Evolutionary conservation across 2,329 filamentous ascomycete genomes (phyloP), one percentile per base, ranked within the genome.

Genomic region (Pseudogymnoascus sp.): DNA sequence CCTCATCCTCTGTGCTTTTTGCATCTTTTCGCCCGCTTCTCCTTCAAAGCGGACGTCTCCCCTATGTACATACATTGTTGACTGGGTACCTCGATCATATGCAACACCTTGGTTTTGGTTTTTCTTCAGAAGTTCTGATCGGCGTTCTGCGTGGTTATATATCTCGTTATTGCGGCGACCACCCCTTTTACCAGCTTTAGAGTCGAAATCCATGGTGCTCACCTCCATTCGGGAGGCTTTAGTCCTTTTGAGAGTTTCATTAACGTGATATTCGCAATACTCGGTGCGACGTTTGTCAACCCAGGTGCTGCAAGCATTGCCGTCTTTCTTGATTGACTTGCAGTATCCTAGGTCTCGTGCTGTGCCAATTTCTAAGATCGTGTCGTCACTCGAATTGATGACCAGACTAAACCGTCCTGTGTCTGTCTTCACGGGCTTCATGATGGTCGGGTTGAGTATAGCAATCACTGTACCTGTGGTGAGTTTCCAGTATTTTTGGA

Each of bases 401-500:
- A 91, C 89, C 3, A 99, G 80, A 60, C 88, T 91, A 76, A 97
- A 99, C 34, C 86, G 85, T 25, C 92, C 92, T 0, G 89, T 93
- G 66, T 93, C 90, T 14, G 85, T 81, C 65, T 86, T 87, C 0
- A 89, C 89, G 0, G 93, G 93, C 2, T 93, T 91, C 86, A 99
- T 90, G 69, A 97, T 88, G 16, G 81, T 86, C 1, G 95, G 95
- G 72, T 99, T 99, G 31, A 99, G 80, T 25, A 99, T 90, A 4
- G 93, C 95, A 63, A 99, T 81, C 1, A 97, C 83, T 0, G 93
- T 97, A n/a, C 95, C 95, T 1, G 91, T 84, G 0, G 87, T 87
- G n/a, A 97, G 79, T 72, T 96, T 96, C 88, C 93, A 97, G 78
- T 95, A 99, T 62, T 90, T 87, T 14, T 90, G 88, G 70, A 97